Conservation (phyloP, 129 eudicot genomes). For the Pulicaria dysenterica region DNA sequence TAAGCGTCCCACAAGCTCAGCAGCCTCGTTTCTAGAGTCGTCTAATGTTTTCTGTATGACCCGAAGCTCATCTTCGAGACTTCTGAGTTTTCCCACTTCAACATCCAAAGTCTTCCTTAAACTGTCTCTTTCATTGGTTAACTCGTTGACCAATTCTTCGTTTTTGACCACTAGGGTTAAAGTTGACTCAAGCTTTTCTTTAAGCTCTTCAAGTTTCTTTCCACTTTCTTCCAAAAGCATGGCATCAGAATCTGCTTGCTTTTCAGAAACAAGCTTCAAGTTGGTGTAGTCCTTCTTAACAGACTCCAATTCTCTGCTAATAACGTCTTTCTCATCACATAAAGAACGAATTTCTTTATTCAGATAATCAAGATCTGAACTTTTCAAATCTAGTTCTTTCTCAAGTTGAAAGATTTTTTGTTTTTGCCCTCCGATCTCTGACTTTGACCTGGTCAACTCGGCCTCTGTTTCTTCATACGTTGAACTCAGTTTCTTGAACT, state of each 20-base stretch:
- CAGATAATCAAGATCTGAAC: slow-evolving; percentile 45
- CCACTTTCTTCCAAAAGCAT: slow-evolving; percentile 57
- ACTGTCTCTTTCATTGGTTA: slow-evolving; percentile 62
- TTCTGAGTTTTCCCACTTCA: slow-evolving; percentile 46
- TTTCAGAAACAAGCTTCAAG: slow-evolving; percentile 40
- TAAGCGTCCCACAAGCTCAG: slow-evolving; percentile 47
- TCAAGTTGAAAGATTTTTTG: slow-evolving; percentile 45
- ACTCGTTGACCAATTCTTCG: slow-evolving; percentile 37
- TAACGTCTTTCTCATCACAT: slow-evolving; percentile 45
- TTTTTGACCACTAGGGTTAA: slow-evolving; percentile 39
- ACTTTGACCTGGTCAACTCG: slow-evolving; percentile 44
- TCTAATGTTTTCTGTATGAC: slow-evolving; percentile 33
- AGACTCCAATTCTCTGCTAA: slow-evolving; percentile 43
- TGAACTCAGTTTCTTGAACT: slow-evolving; percentile 47
- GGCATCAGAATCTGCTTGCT: slow-evolving; percentile 67
- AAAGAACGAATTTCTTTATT: slow-evolving; percentile 49
- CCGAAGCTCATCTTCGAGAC: slow-evolving; percentile 53
- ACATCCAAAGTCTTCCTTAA: slow-evolving; percentile 44
- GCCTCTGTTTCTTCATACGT: slow-evolving; percentile 49
- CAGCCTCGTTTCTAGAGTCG: slow-evolving; percentile 51
- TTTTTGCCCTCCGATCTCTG: slow-evolving; percentile 48
- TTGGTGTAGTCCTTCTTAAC: slow-evolving; percentile 40
- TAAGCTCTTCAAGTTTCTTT: slow-evolving; percentile 48
- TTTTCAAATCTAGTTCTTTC: slow-evolving; percentile 53
- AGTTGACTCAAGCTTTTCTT: slow-evolving; percentile 52